Evolutionary conservation across 139 green algal genomes (phyloP), one percentile per base, ranked within the genome.

Genomic region (Chlamydomonas urium): DNA sequence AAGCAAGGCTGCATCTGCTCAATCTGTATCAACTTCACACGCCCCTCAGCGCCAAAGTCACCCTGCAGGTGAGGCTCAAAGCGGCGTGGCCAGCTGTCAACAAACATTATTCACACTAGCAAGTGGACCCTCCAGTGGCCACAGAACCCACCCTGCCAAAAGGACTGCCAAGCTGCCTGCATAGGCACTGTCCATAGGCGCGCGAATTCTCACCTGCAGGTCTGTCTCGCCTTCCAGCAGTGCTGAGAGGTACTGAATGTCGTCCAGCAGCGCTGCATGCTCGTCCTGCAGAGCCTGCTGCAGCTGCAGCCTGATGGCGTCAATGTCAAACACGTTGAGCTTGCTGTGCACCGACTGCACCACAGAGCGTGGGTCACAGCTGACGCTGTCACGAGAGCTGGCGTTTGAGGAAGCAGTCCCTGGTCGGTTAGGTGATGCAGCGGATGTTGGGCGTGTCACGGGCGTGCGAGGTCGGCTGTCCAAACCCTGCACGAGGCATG

Each of bases 141-240:
- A n/a, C n/a, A n/a, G n/a, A n/a, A n/a, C n/a, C n/a, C n/a, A n/a
- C n/a, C n/a, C n/a, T n/a, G n/a, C n/a, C n/a, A n/a, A n/a, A n/a
- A n/a, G n/a, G n/a, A n/a, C n/a, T n/a, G n/a, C n/a, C n/a, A n/a
- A n/a, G n/a, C n/a, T n/a, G n/a, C n/a, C n/a, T n/a, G n/a, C n/a
- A n/a, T n/a, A n/a, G n/a, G n/a, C n/a, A n/a, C n/a, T n/a, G n/a
- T n/a, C n/a, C n/a, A n/a, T n/a, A n/a, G n/a, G n/a, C n/a, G n/a
- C n/a, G n/a, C n/a, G n/a, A n/a, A n/a, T n/a, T n/a, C n/a, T 31
- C 26, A 83, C 77, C 77, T 79, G 77, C 38, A 83, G 28, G 63
- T 83, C 77, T 26, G 78, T 56, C 65, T 83, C 78, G 19, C 63
- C 63, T 0, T 75, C 65, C 37, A 83, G 45, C 62, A 83, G 29